A percentile compares a stretch with the other conserved stretches of the same genome.
phyloP scores from a whole-genome alignment of 2,329 filamentous ascomycete species.

The Pyricularia grisea region DNA sequence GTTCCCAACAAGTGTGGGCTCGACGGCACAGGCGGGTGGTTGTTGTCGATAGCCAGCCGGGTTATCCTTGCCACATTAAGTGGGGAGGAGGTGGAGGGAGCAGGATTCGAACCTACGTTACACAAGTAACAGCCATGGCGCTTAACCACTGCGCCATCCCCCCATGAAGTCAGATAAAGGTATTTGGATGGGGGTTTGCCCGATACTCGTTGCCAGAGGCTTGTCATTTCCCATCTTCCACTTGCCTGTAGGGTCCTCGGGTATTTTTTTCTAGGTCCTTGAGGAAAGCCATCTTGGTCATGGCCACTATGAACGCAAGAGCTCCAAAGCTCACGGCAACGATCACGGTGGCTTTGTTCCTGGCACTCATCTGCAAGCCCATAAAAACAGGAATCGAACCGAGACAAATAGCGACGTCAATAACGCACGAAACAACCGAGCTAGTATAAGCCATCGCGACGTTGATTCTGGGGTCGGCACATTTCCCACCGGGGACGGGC shows the following conservation, averaged over 20 bases:
- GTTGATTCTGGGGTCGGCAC: constrained; percentile 11
- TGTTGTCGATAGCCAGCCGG: too few species aligned
- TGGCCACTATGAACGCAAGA: neutral
- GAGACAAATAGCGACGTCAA: neutral
- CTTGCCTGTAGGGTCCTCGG: neutral
- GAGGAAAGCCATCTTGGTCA: neutral
- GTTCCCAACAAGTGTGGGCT: too few species aligned
- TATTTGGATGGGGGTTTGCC: too few species aligned
- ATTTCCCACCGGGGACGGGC: constrained; percentile 12
- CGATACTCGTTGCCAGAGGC: too few species aligned
- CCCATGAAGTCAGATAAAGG: too few species aligned
- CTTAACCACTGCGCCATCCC: too few species aligned
- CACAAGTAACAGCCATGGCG: too few species aligned
- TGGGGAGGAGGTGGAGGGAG: too few species aligned
- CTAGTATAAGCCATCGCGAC: constrained; percentile 1
- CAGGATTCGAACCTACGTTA: too few species aligned
- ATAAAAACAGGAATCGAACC: neutral
- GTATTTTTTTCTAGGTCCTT: neutral
- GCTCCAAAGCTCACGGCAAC: neutral
- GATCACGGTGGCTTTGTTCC: neutral
- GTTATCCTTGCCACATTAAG: too few species aligned
- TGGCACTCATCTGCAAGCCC: neutral
- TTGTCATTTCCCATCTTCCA: too few species aligned
- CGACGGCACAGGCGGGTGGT: too few species aligned
- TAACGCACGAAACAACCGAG: neutral